A percentile compares a stretch with the other conserved stretches of the same genome.
These are phyloP conservation scores for Yamadazyma atmosphaerica DNA, from an alignment of 1,139 yeast genomes.

Conservation along the genomic window DNA sequence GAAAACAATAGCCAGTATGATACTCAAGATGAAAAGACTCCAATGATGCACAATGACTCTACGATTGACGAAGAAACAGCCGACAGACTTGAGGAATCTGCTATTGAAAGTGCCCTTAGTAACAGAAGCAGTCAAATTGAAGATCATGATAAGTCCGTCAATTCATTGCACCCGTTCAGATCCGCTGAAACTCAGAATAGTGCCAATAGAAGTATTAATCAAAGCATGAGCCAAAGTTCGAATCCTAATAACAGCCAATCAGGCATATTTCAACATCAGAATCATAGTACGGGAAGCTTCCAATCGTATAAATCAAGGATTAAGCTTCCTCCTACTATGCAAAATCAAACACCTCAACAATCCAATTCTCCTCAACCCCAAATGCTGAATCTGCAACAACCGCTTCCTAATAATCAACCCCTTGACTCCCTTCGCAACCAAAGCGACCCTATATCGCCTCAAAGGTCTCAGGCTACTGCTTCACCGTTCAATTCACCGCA, in stretches of 20 bases:
- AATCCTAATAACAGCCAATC: not conserved
- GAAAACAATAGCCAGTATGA: no score
- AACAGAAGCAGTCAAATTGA: not conserved
- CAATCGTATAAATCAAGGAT: constrained; percentile 34
- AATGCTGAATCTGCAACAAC: constrained; percentile 1
- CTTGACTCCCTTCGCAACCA: constrained; percentile 2
- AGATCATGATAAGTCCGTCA: not conserved
- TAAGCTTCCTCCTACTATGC: constrained; percentile 27
- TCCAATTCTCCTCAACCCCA: constrained; percentile 7
- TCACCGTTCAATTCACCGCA: constrained; percentile 1
- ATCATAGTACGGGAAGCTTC: constrained; percentile 28
- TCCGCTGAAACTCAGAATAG: constrained; percentile 1
- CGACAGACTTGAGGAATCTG: constrained; percentile 1
- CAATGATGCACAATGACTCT: constrained; percentile 4
- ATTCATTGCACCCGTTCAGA: not conserved
- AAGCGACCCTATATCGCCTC: constrained; percentile 2
- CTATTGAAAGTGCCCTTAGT: not conserved
- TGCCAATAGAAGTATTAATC: not conserved
- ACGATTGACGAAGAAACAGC: no score
- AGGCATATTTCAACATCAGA: constrained; percentile 15
- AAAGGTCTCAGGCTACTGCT: not conserved
- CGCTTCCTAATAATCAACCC: not conserved
- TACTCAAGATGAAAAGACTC: not conserved
- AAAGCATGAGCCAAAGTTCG: not conserved
- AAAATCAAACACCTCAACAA: constrained; percentile 12